Conservation (phyloP, 148 eudicot species). For the Pharnaceum exiguum region DNA sequence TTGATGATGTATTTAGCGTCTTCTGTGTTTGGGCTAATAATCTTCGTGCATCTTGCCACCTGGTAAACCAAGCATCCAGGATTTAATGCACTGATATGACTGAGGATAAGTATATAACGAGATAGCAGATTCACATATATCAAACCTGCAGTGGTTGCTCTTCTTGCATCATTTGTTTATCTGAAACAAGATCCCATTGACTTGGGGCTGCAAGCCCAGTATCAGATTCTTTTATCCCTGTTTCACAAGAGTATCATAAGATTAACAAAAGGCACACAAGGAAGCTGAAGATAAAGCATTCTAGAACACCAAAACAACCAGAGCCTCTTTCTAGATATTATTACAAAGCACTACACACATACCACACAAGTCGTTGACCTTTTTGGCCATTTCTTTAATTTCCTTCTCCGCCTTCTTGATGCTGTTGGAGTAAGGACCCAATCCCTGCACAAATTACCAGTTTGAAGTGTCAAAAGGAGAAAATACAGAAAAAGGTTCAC, state of each 20-base stretch:
- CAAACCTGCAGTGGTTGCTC: slow-evolving; percentile 96
- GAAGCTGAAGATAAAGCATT: not conserved
- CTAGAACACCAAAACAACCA: not conserved
- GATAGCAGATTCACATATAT: not conserved
- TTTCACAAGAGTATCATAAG: slow-evolving; percentile 1
- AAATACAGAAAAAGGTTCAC: not conserved
- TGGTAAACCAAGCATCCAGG: slow-evolving; percentile 22
- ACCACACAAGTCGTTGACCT: slow-evolving; percentile 89
- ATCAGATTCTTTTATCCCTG: slow-evolving; percentile 97
- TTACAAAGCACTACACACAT: slow-evolving; percentile 16
- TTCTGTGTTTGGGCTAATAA: slow-evolving; percentile 91
- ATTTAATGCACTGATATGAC: not conserved
- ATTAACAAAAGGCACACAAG: not conserved
- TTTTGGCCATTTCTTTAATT: slow-evolving; percentile 81
- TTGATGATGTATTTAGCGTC: slow-evolving; percentile 95
- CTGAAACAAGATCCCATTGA: slow-evolving; percentile 98
- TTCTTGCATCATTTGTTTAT: slow-evolving; percentile 99
- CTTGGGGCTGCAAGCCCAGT: slow-evolving; percentile 97
- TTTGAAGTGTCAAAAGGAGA: not conserved
- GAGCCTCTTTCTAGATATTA: too few relatives aligned
- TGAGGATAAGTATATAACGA: not conserved
- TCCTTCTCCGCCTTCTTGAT: slow-evolving; percentile 82
- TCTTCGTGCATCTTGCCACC: slow-evolving; percentile 99
- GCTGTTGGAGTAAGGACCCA: slow-evolving; percentile 82
- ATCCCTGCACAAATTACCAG: slow-evolving; percentile 42